Base-by-base conservation (phyloP, 148 eudicot species). In the Silene conica region DNA sequence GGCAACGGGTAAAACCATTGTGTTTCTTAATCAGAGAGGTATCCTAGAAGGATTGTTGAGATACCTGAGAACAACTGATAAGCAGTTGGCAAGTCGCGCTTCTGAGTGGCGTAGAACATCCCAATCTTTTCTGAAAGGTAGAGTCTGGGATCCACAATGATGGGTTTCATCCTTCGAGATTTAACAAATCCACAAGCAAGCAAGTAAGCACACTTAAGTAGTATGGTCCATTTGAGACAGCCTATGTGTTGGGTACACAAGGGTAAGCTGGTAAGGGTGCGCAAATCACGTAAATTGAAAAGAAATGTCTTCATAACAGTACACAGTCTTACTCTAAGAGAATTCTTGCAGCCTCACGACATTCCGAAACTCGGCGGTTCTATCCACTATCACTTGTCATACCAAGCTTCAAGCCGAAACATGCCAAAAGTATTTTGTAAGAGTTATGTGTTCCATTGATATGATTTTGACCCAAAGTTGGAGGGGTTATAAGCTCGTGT, bases 371-470 rank as follows among this genome's bases (percentile, higher is more conserved):
- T 52, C 99, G 86, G 61, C 81, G 82, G 71, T 95, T 95, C 55
- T 90, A 95, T 25, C 96, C 99, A 21, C 83, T 82, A 80, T 82
- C 87, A 84, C 81, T 83, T 79, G 90, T 86, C 84, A 95, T 89
- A 59, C 91, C 89, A 77, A 87, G 90, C 88, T 92, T 95, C 79
- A 95, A 84, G 76, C 99, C 99, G 43, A 97, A 95, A 83, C 87
- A 85, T 64, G 96, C 99, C 69, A 95, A 69, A 50, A 95, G 78
- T 85, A 95, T 89, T 83, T 87, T 95, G 94, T 83, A 95, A 62
- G 79, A 25, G 73, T 84, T 85, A 11, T 52, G 71, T 34, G 34
- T 77, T 77, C 81, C 86, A 63, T 74, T 59, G 50, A 66, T 79
- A 26, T 73, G 79, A 41, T 62, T 71, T 75, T 65, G 68, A 34